Conservation (phyloP, 495 filamentous ascomycete genomes). For the Opeltia flavorubescens region DNA sequence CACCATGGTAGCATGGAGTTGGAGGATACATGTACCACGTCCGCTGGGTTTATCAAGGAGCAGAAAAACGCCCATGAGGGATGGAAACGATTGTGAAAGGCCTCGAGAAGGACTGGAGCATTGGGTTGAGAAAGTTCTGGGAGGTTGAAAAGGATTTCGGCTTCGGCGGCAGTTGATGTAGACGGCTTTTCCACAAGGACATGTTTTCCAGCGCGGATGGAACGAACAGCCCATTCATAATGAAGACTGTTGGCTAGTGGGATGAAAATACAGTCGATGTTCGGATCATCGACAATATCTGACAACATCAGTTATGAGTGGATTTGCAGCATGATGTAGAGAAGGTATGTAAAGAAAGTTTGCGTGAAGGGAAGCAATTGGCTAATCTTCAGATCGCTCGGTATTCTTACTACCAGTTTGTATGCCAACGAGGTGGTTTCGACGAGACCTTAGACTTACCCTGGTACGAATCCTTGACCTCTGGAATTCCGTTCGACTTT, state of each 20-base stretch:
- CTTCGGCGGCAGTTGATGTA: slow-evolving; percentile 34
- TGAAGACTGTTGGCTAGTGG: slow-evolving; percentile 34
- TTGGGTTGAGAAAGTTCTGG: slow-evolving; percentile 10
- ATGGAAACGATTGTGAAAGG: slow-evolving; percentile 42
- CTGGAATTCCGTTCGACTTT: slow-evolving; percentile 40
- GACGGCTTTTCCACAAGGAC: slow-evolving; percentile 46
- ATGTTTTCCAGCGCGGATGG: slow-evolving; percentile 41
- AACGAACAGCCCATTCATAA: slow-evolving; percentile 32
- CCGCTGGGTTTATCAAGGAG: slow-evolving; percentile 7
- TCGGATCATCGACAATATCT: slow-evolving; percentile 24
- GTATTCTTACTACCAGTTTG: not conserved
- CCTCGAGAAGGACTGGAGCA: slow-evolving; percentile 42
- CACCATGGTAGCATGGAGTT: not conserved
- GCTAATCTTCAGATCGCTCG: too few relatives aligned
- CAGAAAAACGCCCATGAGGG: slow-evolving; percentile 38
- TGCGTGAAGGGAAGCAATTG: not conserved
- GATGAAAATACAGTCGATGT: slow-evolving; percentile 35
- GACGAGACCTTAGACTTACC: slow-evolving; percentile 12
- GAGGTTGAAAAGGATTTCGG: slow-evolving; percentile 27
- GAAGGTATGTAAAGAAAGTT: not conserved
- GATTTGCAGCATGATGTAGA: not conserved
- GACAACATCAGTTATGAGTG: not conserved
- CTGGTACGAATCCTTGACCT: slow-evolving; percentile 34
- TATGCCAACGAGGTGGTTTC: not conserved
- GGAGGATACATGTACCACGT: not conserved